phyloP scores from a whole-genome alignment of 2,329 filamentous ascomycete genomes.

The Eurotiales sp. region DNA sequence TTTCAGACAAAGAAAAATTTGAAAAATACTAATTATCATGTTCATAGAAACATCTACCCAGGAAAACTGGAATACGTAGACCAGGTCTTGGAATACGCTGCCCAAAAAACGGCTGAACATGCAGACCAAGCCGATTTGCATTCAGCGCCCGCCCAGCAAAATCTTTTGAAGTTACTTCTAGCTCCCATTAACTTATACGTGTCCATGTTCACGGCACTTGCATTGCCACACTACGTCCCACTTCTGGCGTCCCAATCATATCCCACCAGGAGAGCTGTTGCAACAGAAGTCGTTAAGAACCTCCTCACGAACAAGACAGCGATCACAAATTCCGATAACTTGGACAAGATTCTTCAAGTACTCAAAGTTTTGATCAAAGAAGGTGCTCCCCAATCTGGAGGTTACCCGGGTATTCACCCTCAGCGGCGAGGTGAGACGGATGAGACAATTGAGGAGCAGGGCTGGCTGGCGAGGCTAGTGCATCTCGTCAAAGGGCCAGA shows the following conservation, averaged over 20 bases:
- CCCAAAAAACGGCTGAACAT: slow-evolving; percentile 80
- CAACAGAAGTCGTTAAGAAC: slow-evolving; percentile 78
- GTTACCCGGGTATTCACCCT: slow-evolving; percentile 72
- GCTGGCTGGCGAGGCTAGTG: slow-evolving; percentile 88
- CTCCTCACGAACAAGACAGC: slow-evolving; percentile 78
- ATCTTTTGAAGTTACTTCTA: slow-evolving; percentile 82
- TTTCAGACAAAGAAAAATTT: not conserved
- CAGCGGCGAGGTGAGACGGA: slow-evolving; percentile 86
- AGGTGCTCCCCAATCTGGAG: slow-evolving; percentile 75
- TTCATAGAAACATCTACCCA: slow-evolving; percentile 76
- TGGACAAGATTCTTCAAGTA: slow-evolving; percentile 85
- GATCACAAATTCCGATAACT: slow-evolving; percentile 71
- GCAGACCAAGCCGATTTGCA: slow-evolving; percentile 94
- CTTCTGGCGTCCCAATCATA: slow-evolving; percentile 90
- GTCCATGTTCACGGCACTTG: slow-evolving; percentile 93
- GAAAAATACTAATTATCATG: not conserved
- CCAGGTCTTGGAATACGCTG: slow-evolving; percentile 85
- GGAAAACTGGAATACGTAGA: slow-evolving; percentile 91
- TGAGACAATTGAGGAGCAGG: slow-evolving; percentile 96
- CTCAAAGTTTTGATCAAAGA: slow-evolving; percentile 91
- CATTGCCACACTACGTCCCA: slow-evolving; percentile 86
- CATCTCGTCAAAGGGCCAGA: slow-evolving; percentile 79
- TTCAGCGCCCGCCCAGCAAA: slow-evolving; percentile 79
- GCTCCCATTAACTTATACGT: slow-evolving; percentile 85
- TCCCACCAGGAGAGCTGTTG: slow-evolving; percentile 83